These are phyloP conservation scores for Penicillium antarcticum DNA, from an alignment of 495 filamentous ascomycete genomes.

Conservation along the genomic window DNA sequence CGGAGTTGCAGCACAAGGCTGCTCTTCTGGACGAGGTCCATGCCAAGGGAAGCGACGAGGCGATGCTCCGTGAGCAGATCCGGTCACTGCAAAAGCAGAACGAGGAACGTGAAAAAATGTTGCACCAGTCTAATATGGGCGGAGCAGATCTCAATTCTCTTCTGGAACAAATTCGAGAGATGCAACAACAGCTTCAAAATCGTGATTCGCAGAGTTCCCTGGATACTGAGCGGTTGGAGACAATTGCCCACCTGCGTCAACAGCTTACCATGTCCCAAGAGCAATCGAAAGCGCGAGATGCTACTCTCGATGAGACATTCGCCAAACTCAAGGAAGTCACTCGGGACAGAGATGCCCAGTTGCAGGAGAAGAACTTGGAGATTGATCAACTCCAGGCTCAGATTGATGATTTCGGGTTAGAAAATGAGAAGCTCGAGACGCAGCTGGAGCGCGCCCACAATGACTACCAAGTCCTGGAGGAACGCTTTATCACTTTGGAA, in stretches of 20 bases:
- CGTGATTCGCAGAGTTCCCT: constrained; percentile 19
- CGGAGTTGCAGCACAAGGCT: constrained; percentile 36
- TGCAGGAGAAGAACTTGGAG: constrained; percentile 36
- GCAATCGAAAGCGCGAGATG: constrained; percentile 37
- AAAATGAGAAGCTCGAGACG: constrained; percentile 35
- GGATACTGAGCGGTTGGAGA: constrained; percentile 33
- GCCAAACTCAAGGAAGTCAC: constrained; percentile 36
- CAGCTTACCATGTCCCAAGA: constrained; percentile 38
- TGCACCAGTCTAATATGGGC: constrained; percentile 23
- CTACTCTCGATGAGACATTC: constrained; percentile 35
- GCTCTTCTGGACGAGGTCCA: constrained; percentile 30
- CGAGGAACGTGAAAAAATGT: constrained; percentile 24
- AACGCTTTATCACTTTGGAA: constrained; percentile 36
- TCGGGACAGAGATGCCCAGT: constrained; percentile 30
- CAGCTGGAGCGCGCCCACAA: constrained; percentile 34
- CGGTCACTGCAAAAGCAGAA: constrained; percentile 31
- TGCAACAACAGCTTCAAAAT: constrained; percentile 35
- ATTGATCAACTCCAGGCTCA: constrained; percentile 43
- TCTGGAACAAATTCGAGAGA: constrained; percentile 31
- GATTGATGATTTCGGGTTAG: constrained; percentile 30
- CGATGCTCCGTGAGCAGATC: constrained; percentile 30
- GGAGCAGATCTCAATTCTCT: constrained; percentile 22
- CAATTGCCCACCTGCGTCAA: constrained; percentile 37
- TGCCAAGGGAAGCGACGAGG: constrained; percentile 20
- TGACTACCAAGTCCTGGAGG: constrained; percentile 32